Evolutionary conservation across 306 rosid species (phyloP).

Genomic region (Acacia acuminata): DNA sequence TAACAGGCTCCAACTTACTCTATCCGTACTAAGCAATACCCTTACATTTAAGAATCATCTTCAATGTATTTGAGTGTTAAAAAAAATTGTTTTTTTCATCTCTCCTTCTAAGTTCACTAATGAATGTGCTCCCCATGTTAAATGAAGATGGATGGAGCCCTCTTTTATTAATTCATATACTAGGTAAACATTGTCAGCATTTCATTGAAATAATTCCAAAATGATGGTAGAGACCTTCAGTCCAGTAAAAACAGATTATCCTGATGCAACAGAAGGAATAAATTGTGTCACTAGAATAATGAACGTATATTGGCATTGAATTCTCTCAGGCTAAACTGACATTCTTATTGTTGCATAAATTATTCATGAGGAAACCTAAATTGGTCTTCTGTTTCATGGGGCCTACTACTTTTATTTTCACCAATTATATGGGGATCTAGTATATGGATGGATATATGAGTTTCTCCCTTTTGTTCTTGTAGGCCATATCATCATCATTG

Average conservation of each 20-base stretch:
- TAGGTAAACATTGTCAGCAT: background rate
- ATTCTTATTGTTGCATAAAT: constrained; percentile 10
- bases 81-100: constrained; percentile 5
- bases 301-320: constrained; percentile 14
- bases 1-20: background rate
- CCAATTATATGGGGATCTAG: constrained; percentile 10
- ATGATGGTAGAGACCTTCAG: constrained; percentile 21
- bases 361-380: background rate
- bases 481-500: constrained; percentile 91
- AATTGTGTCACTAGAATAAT: constrained; percentile 3
- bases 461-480: constrained; percentile 36
- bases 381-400: background rate
- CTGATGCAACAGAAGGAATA: constrained; percentile 3
- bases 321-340: constrained; percentile 10
- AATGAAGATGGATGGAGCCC: constrained; percentile 22
- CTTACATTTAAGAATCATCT: constrained; percentile 19
- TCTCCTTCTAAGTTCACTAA: constrained; percentile 10
- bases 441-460: constrained; percentile 11
- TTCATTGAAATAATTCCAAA: constrained; percentile 9
- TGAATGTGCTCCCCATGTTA: constrained; percentile 15
- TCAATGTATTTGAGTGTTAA: background rate
- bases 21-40: background rate
- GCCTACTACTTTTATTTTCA: background rate
- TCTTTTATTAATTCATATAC: constrained; percentile 20
- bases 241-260: constrained; percentile 24